Base-by-base conservation (phyloP, 139 green algal species). In the Yamagishiella unicocca region DNA sequence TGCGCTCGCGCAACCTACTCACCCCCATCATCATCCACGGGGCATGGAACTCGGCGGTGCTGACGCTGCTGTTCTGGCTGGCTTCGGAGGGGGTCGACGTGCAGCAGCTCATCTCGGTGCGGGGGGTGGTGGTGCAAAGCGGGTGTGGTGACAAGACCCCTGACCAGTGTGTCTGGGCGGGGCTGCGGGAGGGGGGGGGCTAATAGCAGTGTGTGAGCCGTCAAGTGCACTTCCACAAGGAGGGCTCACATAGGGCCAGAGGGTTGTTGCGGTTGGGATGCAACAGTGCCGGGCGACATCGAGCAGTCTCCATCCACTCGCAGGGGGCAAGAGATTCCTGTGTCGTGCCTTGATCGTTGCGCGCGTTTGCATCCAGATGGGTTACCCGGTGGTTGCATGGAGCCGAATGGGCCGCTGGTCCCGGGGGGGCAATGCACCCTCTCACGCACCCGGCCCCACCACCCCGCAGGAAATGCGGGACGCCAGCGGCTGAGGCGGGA, bases 11-110 rank as follows among this genome's bases (percentile, higher is more conserved):
- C 35, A 98, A 98, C 90, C 90, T 98, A 89, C 85, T 97, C 38
- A 97, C 96, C 27, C 95, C 96, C 53, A 98, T 98, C 83, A 70
- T 98, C 70, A 97, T 98, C 55, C 96, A 98, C 74, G 95, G 95
- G 72, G 90, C 89, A 8, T 98, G 95, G 95, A 98, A 98, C 92
- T 92, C 91, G 61, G 87, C 75, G 0, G 96, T 98, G 70, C 89
- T 98, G 19, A 92, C 88, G 33, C 78, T 97, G 55, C 90, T 98
- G 81, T 97, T 94, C 78, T 79, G 64, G 72, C 88, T 98, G 46
- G 87, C 92, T 1, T 55, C 77, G 1, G 85, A 83, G 50, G 95
- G 95, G 1, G 83, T 97, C 35, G 91, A 98, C 76, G 58, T 98
- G 40, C 43, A 96, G 58, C 61, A 96, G 84, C 64, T 96, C 62